These are phyloP conservation scores for Haberlea rhodopensis DNA, from an alignment of 257 asterid genomes.

Conservation along the genomic window DNA sequence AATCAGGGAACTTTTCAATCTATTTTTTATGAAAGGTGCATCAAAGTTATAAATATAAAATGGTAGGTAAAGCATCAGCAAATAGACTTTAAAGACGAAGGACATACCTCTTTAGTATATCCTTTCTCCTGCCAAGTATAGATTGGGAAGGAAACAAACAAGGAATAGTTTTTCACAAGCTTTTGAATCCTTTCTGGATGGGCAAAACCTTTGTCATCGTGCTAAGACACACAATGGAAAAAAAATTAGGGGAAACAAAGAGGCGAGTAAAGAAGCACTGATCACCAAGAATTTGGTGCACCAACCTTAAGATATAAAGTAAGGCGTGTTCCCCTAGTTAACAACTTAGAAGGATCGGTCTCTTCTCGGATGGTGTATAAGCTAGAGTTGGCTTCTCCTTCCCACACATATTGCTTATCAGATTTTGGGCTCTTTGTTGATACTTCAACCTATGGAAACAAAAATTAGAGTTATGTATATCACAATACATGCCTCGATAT, in stretches of 20 bases:
- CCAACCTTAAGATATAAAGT: constrained; percentile 86
- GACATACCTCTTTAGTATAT: constrained; percentile 78
- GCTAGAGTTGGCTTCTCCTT: constrained; percentile 90
- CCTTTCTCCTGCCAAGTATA: constrained; percentile 99
- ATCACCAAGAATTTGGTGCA: background rate
- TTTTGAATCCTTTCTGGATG: constrained; percentile 89
- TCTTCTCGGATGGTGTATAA: constrained; percentile 88
- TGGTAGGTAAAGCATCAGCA: constrained; percentile 11
- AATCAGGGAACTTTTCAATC: background rate
- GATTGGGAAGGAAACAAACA: constrained; percentile 94
- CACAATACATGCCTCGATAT: constrained; percentile 18
- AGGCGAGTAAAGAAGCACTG: background rate
- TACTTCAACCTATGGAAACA: constrained; percentile 77
- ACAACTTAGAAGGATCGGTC: constrained; percentile 81
- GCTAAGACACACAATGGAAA: constrained; percentile 46
- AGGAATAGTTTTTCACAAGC: constrained; percentile 91
- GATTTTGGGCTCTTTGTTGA: constrained; percentile 96
- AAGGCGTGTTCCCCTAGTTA: constrained; percentile 93
- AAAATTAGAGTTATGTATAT: constrained; percentile 19
- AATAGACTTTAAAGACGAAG: background rate
- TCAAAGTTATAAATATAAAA: constrained; percentile 3
- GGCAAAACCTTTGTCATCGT: constrained; percentile 87
- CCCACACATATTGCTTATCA: constrained; percentile 96
- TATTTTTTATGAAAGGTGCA: constrained; percentile 4
- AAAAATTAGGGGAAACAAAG: constrained; percentile 18